Evolutionary conservation across 306 rosid genomes (phyloP).

Genomic region (Prunus mume): DNA sequence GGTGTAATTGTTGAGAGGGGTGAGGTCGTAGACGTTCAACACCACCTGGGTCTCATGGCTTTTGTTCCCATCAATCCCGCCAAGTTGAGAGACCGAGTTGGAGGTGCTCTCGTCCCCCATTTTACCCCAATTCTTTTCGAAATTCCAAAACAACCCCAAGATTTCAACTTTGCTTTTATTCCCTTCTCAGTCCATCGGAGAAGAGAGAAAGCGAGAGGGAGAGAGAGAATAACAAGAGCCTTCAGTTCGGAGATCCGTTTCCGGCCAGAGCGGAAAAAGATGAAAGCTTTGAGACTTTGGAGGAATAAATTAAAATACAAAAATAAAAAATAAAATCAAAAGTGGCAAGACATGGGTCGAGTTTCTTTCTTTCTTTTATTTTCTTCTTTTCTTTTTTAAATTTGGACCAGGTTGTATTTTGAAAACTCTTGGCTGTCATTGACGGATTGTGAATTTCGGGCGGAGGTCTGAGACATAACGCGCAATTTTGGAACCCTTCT

Average conservation of each 20-base stretch:
- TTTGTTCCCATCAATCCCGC: constrained; percentile 28
- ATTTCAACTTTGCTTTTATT: not conserved
- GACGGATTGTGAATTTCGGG: not conserved
- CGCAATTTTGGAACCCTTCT: not conserved
- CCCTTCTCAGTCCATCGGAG: constrained; percentile 24
- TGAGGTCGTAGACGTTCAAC: constrained; percentile 92
- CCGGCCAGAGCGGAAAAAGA: constrained; percentile 11
- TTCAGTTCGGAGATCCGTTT: constrained; percentile 41
- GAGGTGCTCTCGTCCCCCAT: constrained; percentile 65
- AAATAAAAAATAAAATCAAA: not conserved
- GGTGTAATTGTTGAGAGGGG: constrained; percentile 72
- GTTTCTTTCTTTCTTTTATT: no score
- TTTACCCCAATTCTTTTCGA: constrained; percentile 19
- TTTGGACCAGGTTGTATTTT: not conserved
- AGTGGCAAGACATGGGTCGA: not conserved
- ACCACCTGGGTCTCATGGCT: constrained; percentile 34
- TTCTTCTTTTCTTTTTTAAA: not conserved
- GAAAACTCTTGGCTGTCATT: not conserved
- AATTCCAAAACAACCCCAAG: constrained; percentile 17
- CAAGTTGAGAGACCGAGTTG: constrained; percentile 27
- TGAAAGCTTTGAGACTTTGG: constrained; percentile 1
- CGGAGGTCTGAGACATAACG: not conserved
- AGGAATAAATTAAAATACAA: not conserved
- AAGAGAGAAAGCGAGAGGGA: constrained; percentile 5
- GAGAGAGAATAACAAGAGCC: not conserved